Evolutionary conservation across 352 stramenopile species (phyloP).

Genomic region (Phytophthora pseudosyringae): DNA sequence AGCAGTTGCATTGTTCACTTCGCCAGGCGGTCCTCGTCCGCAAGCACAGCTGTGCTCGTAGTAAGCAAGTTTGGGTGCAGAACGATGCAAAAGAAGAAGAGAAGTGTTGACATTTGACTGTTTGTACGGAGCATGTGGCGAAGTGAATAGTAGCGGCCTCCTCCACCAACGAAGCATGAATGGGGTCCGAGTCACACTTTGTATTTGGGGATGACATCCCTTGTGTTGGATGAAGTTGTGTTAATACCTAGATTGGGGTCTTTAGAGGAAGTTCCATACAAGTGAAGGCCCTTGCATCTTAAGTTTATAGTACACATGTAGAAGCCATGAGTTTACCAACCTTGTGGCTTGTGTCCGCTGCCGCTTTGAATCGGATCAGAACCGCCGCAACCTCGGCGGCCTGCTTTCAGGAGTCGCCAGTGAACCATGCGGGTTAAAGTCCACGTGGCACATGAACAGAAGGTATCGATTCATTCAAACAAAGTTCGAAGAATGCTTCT

Average conservation of each 20-base stretch:
- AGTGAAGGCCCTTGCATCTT: neutral
- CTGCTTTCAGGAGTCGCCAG: neutral
- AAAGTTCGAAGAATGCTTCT: too few relatives aligned
- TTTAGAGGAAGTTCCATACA: neutral
- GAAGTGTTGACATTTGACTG: conserved; percentile 1
- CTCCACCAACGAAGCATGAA: neutral
- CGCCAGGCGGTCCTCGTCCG: neutral
- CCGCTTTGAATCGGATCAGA: conserved; percentile 6
- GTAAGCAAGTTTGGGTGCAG: conserved; percentile 1
- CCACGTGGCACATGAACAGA: neutral
- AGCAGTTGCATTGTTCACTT: conserved; percentile 19
- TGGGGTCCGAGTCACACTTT: conserved; percentile 3
- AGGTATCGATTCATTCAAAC: too few relatives aligned
- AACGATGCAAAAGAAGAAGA: neutral
- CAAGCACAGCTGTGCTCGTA: conserved; percentile 2
- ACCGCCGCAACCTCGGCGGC: conserved; percentile 2
- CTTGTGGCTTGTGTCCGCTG: neutral
- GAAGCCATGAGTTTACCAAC: conserved; percentile 5
- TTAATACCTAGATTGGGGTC: neutral
- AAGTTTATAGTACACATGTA: too few relatives aligned
- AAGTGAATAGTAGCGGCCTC: neutral
- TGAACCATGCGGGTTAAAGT: neutral
- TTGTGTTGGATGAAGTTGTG: neutral
- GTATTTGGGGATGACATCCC: neutral
- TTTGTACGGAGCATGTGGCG: conserved; percentile 17